phyloP scores from a whole-genome alignment of 2,329 filamentous ascomycete species.

The Sclerotinia nivalis region DNA sequence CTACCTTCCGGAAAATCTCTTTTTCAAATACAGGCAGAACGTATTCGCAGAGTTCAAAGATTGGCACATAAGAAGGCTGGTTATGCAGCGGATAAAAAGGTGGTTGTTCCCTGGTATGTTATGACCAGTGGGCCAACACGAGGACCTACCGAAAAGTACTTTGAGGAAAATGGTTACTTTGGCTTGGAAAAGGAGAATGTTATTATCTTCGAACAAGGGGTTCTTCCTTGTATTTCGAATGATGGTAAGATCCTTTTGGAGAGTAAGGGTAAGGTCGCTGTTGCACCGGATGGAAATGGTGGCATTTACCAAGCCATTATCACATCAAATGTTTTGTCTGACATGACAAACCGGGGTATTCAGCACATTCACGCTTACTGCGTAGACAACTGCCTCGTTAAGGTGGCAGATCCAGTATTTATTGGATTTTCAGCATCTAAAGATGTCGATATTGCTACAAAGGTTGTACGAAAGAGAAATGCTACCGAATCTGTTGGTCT shows the following conservation, averaged over 20 bases:
- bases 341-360: slow-evolving; percentile 87
- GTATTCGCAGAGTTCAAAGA: slow-evolving; percentile 82
- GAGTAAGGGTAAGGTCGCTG: slow-evolving; percentile 83
- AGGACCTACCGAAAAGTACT: slow-evolving; percentile 89
- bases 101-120: slow-evolving; percentile 93
- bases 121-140: slow-evolving; percentile 98
- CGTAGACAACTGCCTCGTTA: slow-evolving; percentile 98
- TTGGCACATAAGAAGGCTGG: slow-evolving; percentile 72
- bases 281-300: slow-evolving; percentile 95
- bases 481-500: slow-evolving; percentile 94
- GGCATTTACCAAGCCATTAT: slow-evolving; percentile 93
- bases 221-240: slow-evolving; percentile 94
- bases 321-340: slow-evolving; percentile 74
- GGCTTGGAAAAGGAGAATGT: slow-evolving; percentile 84
- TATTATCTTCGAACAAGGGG: slow-evolving; percentile 92
- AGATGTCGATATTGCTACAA: slow-evolving; percentile 93
- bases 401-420: slow-evolving; percentile 95
- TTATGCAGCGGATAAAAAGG: slow-evolving; percentile 54
- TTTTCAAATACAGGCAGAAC: slow-evolving; percentile 96
- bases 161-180: slow-evolving; percentile 87
- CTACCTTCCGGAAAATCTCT: slow-evolving; percentile 90
- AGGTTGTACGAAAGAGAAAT: slow-evolving; percentile 98
- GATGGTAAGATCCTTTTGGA: slow-evolving; percentile 96
- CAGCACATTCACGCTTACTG: slow-evolving; percentile 97
- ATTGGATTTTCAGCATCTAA: slow-evolving; percentile 89